phyloP scores from a whole-genome alignment of 2,329 filamentous ascomycete species.

The Nemania sp. region DNA sequence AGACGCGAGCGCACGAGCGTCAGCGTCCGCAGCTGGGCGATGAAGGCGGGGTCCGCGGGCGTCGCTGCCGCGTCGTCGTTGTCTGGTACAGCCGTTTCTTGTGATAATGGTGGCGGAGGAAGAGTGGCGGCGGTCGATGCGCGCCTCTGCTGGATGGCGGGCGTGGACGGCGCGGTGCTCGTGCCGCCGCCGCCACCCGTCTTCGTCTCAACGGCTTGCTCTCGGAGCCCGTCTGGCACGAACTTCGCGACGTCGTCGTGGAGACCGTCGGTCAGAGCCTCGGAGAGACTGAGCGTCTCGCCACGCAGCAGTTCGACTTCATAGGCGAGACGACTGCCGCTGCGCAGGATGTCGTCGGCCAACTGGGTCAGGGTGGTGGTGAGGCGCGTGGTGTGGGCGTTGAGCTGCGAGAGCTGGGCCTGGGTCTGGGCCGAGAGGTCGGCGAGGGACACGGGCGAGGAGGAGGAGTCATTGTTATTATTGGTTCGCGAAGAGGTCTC shows the following conservation, averaged over 20 bases:
- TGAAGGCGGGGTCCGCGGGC: constrained; percentile 60
- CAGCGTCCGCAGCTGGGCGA: constrained; percentile 80
- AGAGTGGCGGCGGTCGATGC: constrained; percentile 30
- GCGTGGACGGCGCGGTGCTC: constrained; percentile 20
- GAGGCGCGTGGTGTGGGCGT: constrained; percentile 82
- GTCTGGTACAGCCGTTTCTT: background rate
- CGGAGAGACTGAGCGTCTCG: constrained; percentile 79
- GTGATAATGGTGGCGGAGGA: constrained; percentile 24
- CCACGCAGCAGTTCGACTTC: constrained; percentile 93
- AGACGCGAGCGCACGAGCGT: constrained; percentile 82
- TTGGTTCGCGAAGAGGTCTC: constrained; percentile 42
- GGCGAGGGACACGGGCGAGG: constrained; percentile 62
- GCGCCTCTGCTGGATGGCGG: constrained; percentile 29
- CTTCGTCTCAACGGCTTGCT: constrained; percentile 33
- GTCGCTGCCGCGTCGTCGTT: constrained; percentile 21
- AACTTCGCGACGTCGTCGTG: constrained; percentile 75
- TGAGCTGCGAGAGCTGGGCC: constrained; percentile 82
- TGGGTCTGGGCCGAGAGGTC: constrained; percentile 83
- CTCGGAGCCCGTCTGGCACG: constrained; percentile 58
- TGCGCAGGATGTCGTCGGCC: constrained; percentile 92
- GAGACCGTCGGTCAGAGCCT: constrained; percentile 74
- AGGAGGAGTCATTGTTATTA: constrained; percentile 30
- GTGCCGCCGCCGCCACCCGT: background rate
- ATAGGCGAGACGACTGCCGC: constrained; percentile 85
- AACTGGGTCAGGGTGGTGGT: constrained; percentile 82